phyloP scores from a whole-genome alignment of 805 yeast genomes.

The Zygoascus tannicola region DNA sequence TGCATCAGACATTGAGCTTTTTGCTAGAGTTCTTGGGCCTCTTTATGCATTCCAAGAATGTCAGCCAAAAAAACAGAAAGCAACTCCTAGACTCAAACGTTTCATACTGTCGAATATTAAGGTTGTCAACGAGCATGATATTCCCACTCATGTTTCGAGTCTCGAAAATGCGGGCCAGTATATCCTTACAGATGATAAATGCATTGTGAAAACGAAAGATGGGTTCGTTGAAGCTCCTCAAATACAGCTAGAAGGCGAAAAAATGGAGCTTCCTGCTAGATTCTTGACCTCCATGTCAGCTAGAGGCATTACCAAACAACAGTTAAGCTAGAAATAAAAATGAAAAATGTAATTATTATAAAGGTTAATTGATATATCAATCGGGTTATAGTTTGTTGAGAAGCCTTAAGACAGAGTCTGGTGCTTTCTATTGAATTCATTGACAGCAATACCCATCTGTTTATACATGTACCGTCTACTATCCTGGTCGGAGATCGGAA shows the following conservation, averaged over 20 bases:
- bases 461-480: conserved; percentile 60
- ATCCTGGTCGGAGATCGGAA: conserved; percentile 64
- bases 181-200: not conserved
- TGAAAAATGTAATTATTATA: too few relatives aligned
- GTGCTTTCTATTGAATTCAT: conserved; percentile 47
- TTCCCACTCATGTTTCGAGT: not conserved
- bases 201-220: not conserved
- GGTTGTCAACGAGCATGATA: not conserved
- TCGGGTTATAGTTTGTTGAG: too few relatives aligned
- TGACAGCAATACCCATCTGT: conserved; percentile 71
- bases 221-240: not conserved
- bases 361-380: too few relatives aligned
- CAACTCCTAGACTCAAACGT: conserved; percentile 7
- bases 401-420: conserved; percentile 18
- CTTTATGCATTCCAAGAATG: conserved; percentile 11
- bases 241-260: conserved; percentile 3
- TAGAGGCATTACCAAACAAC: not conserved
- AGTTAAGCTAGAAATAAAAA: not conserved
- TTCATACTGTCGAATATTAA: not conserved
- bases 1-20: conserved; percentile 16
- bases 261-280: not conserved
- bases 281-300: not conserved
- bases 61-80: conserved; percentile 24
- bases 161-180: not conserved
- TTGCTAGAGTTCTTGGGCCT: conserved; percentile 9